Evolutionary conservation across 2,329 filamentous ascomycete genomes (phyloP), one percentile per base, ranked within the genome.

Genomic region (Penicillium sclerotigenum): DNA sequence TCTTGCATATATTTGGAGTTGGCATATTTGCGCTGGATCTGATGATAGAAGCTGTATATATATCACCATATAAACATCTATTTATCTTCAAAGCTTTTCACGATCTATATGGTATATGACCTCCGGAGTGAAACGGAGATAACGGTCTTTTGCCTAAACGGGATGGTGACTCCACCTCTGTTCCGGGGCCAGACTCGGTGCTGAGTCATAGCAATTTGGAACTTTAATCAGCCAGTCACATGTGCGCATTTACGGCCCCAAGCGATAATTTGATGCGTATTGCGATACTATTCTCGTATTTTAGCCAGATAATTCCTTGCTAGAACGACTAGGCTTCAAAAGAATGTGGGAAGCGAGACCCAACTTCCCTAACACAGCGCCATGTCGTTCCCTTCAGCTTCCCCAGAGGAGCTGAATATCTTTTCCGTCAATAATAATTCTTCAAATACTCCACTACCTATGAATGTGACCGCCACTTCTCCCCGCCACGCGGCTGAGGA

Each of bases 371-470:
- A 33, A 16, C 11, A 5, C 16, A 51, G 14, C 36, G 43, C 43
- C 40, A 65, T 65, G 63, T 63, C 63, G 20, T 60, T 60, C 48
- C 34, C 54, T 42, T 58, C 64, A 58, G 50, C 49, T 36, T 64
- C 60, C 29, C 59, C 64, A 38, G 62, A 66, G 46, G 62, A 65
- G 42, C 36, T 56, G 43, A 58, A 57, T 33, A 31, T 45, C 14
- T 57, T 59, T 36, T 43, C 47, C 24, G 16, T 53, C 51, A 64
- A 57, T 46, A 52, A 63, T 42, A 59, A 63, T 58, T 61, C 59
- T 55, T 57, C 61, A 47, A 62, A 47, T 16, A n/a, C 24, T n/a
- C 20, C 47, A 10, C 46, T 47, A 10, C 42, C 54, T 42, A 28
- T 29, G 4, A 50, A 47, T 31, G 16, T 54, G 45, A 37, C 57